Conservation (phyloP, 2,329 filamentous ascomycete species). For the Ascochyta rabiei region DNA sequence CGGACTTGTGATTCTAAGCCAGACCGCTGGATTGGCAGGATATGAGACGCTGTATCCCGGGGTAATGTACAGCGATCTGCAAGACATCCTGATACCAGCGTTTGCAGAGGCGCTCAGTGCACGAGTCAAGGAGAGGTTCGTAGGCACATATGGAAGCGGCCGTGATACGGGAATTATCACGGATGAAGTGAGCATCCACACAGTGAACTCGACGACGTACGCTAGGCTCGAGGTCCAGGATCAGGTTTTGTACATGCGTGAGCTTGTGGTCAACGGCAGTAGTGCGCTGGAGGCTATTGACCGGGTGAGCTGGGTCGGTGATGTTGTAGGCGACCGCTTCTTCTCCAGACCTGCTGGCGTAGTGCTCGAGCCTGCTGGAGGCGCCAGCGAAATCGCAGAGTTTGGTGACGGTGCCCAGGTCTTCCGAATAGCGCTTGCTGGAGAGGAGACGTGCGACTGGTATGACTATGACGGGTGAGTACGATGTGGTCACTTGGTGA, state of each 20-base stretch:
- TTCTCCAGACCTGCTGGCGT: slow-evolving; percentile 34
- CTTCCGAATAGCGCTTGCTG: slow-evolving; percentile 36
- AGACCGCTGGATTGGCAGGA: slow-evolving; percentile 20
- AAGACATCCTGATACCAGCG: slow-evolving; percentile 34
- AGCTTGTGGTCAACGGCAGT: slow-evolving; percentile 36
- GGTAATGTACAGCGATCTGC: slow-evolving; percentile 20
- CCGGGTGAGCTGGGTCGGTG: slow-evolving; percentile 30
- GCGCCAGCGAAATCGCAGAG: slow-evolving; percentile 27
- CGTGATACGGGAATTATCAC: slow-evolving; percentile 27
- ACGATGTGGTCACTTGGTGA: background rate
- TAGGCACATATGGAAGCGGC: slow-evolving; percentile 28
- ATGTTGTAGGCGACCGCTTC: slow-evolving; percentile 17
- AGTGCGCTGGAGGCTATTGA: slow-evolving; percentile 39
- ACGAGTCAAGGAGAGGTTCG: slow-evolving; percentile 24
- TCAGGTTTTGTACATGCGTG: slow-evolving; percentile 36
- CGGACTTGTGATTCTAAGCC: slow-evolving; percentile 33
- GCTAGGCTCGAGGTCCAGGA: slow-evolving; percentile 33
- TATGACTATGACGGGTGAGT: slow-evolving; percentile 42
- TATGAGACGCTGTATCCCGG: slow-evolving; percentile 29
- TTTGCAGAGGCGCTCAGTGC: slow-evolving; percentile 30
- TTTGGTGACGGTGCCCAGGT: slow-evolving; percentile 35
- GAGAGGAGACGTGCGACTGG: slow-evolving; percentile 36
- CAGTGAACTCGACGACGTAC: slow-evolving; percentile 21
- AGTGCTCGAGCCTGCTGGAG: slow-evolving; percentile 34
- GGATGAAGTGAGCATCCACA: slow-evolving; percentile 19